A percentile compares a stretch with the other conserved stretches of the same genome.
Evolutionary conservation across 2,329 filamentous ascomycete genomes (phyloP).

Genomic region (Sporothrix pseudoabietina): DNA sequence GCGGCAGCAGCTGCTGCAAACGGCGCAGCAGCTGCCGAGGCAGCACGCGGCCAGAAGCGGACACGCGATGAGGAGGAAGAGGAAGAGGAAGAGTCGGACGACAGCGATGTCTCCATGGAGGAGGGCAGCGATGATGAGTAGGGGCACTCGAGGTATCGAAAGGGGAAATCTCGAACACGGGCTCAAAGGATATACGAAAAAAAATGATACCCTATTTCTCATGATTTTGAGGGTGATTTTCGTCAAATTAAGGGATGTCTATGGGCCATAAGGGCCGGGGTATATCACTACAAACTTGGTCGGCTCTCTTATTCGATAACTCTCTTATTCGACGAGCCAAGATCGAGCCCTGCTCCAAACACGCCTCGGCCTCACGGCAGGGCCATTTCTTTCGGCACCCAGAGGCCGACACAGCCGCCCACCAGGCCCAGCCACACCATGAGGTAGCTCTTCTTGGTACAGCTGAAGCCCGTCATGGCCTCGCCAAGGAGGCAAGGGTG

Average conservation of each 20-base stretch:
- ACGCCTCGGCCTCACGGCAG: constrained; percentile 38
- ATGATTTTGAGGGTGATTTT: neutral
- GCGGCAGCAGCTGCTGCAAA: constrained; percentile 43
- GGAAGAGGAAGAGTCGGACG: constrained; percentile 64
- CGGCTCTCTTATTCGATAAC: neutral
- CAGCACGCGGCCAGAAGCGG: constrained; percentile 65
- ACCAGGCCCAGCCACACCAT: constrained; percentile 88
- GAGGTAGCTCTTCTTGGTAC: constrained; percentile 70
- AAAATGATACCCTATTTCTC: constrained; percentile 25
- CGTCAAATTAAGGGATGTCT: neutral
- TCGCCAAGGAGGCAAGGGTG: constrained; percentile 90
- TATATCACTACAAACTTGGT: neutral
- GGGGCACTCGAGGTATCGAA: constrained; percentile 28
- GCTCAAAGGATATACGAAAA: neutral
- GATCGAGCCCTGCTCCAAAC: neutral
- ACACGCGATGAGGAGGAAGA: constrained; percentile 68
- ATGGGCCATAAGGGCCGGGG: neutral
- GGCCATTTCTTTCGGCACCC: constrained; percentile 71
- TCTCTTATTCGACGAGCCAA: neutral
- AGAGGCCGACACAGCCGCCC: constrained; percentile 76
- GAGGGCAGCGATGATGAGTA: constrained; percentile 73
- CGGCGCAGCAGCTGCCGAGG: constrained; percentile 35
- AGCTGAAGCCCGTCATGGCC: constrained; percentile 69
- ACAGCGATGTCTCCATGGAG: constrained; percentile 65
- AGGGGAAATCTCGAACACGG: neutral